A percentile compares a stretch with the other conserved stretches of the same genome.
These are phyloP conservation scores for Boletus rex-veris DNA, from an alignment of 768 basidiomycete genomes.

Conservation along the genomic window DNA sequence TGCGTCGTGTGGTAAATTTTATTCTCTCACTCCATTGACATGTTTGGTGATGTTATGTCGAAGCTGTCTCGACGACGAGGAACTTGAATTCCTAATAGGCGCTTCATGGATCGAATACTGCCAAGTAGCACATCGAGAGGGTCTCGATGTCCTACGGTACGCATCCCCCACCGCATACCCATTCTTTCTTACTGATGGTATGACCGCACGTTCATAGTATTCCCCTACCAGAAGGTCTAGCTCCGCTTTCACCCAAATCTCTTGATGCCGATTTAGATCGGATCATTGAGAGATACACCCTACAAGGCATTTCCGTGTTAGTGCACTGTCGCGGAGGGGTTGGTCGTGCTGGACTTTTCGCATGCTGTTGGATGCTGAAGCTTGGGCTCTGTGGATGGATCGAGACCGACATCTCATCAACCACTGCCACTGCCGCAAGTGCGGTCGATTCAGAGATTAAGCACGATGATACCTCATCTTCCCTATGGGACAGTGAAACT, in stretches of 20 bases:
- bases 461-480: background rate
- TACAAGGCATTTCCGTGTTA: slow-evolving; percentile 66
- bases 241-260: slow-evolving; percentile 54
- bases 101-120: slow-evolving; percentile 80
- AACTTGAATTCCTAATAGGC: slow-evolving; percentile 76
- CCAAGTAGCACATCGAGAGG: slow-evolving; percentile 52
- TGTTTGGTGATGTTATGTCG: background rate
- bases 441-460: slow-evolving; percentile 13
- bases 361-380: slow-evolving; percentile 89
- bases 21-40: background rate
- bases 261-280: slow-evolving; percentile 66
- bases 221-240: slow-evolving; percentile 87
- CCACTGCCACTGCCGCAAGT: background rate
- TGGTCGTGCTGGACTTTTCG: slow-evolving; percentile 88
- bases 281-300: slow-evolving; percentile 69
- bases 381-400: slow-evolving; percentile 84
- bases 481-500: slow-evolving; percentile 22
- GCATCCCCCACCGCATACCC: slow-evolving; percentile 1
- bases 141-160: slow-evolving; percentile 79
- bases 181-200: background rate
- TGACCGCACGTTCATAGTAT: slow-evolving; percentile 44
- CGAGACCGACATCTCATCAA: slow-evolving; percentile 22
- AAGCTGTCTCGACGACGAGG: slow-evolving; percentile 83
- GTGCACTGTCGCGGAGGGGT: slow-evolving; percentile 95
- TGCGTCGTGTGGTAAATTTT: slow-evolving; percentile 72